A percentile compares a stretch with the other conserved stretches of the same genome.
Evolutionary conservation across 2,329 filamentous ascomycete genomes (phyloP).

Genomic region (Podosphaera fusca): DNA sequence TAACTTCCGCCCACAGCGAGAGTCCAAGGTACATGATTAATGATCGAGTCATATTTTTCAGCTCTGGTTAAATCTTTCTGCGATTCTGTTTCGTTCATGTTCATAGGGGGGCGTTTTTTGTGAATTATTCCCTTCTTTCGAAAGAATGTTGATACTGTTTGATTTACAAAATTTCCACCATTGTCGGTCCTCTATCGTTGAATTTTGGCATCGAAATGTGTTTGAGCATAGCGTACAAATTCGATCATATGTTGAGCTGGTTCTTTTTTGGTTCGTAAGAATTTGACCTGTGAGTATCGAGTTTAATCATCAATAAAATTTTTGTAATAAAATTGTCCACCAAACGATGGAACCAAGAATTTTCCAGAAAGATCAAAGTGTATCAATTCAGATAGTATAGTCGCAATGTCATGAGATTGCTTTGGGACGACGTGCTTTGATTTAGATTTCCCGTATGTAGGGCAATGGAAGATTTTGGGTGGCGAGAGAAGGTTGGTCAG

Average conservation of each 20-base stretch:
- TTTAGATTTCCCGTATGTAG: neutral
- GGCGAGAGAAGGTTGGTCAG: neutral
- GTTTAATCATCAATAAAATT: neutral
- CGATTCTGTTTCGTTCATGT: slow-evolving; percentile 1
- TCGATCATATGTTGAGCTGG: neutral
- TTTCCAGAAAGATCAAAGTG: slow-evolving; percentile 1
- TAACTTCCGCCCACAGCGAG: neutral
- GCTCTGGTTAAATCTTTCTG: neutral
- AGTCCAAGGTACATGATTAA: slow-evolving; percentile 1
- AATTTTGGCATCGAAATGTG: neutral
- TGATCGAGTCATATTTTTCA: neutral
- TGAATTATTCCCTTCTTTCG: neutral
- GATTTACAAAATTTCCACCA: neutral
- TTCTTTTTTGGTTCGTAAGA: neutral
- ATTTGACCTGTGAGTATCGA: neutral
- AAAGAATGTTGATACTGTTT: neutral
- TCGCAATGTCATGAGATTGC: neutral
- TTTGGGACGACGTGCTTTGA: neutral
- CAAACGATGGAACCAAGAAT: neutral
- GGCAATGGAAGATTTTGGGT: neutral
- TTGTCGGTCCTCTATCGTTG: neutral
- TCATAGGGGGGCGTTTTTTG: neutral
- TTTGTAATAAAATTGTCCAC: neutral
- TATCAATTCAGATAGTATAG: neutral
- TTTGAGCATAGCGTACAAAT: neutral